Base-by-base conservation (phyloP, 768 basidiomycete genomes). In the Podaxis sp. region DNA sequence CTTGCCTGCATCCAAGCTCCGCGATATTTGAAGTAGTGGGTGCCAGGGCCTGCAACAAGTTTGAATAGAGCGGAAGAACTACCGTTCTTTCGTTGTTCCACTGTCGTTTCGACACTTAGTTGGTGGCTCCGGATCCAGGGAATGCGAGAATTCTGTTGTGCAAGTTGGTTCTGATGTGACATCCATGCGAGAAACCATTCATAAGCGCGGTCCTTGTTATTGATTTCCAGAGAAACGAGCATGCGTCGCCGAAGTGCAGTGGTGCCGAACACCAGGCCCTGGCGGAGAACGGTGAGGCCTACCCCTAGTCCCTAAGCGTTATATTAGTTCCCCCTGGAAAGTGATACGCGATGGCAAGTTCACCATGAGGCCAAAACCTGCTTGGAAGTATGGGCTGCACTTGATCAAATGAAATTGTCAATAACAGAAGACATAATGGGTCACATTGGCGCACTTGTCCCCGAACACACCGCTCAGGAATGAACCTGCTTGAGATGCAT, bases 151-250 rank as follows among this genome's bases (percentile, higher is more conserved):
- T 56, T 66, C 30, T 62, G 67, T 19, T 68, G 60, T 36, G 70
- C 67, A 11, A 67, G 40, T 28, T 62, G 57, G 1, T 85, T 79
- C 64, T 92, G 89, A 54, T 84, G 83, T 6, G 95, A 86, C 92
- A 99, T 93, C 96, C 97, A 99, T 55, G 89, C 80, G 46, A 99
- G 86, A 74, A 99, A 96, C 95, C 97, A 99, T 52, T 93, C 90
- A 74, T 99, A 99, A 8, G 96, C 82, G 40, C 85, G 89, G 74
- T 99, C 97, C 71, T 94, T 95, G 72, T 95, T 96, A 65, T 92
- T 94, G 68, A 99, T 94, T 77, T 99, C 97, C 57, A 99, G 84
- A 13, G 94, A 89, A 40, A 99, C 95, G 57, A 99, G 88, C 80
- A 99, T 84, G 44, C 96, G 87, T 36, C 97, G 83, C 54, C 90